A percentile compares a stretch with the other conserved stretches of the same genome.
These are phyloP conservation scores for Begonia loranthoides DNA, from an alignment of 306 rosid species.

Conservation along the genomic window DNA sequence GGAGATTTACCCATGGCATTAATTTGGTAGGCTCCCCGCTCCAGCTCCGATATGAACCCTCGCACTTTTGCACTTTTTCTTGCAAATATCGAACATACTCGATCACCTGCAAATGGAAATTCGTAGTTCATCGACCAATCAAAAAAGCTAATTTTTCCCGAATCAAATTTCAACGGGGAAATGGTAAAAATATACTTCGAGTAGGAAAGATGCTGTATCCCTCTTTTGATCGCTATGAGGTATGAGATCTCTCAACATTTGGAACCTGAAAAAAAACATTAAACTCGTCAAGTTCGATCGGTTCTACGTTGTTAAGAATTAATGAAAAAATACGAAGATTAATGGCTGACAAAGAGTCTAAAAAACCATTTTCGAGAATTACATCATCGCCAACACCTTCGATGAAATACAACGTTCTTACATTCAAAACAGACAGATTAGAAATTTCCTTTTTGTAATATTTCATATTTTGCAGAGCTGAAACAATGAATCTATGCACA, in stretches of 20 bases:
- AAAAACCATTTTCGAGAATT: too few relatives aligned
- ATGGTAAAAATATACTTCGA: constrained; percentile 43
- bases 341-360: too few relatives aligned
- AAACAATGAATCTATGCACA: too few relatives aligned
- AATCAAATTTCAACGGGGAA: neutral
- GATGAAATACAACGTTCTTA: too few relatives aligned
- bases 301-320: neutral
- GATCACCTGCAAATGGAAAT: constrained; percentile 49
- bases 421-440: too few relatives aligned
- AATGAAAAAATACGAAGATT: neutral
- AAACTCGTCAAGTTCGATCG: constrained; percentile 14
- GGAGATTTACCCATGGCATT: constrained; percentile 82
- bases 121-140: neutral
- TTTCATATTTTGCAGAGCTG: too few relatives aligned
- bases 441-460: too few relatives aligned
- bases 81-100: constrained; percentile 89
- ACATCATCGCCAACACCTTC: neutral
- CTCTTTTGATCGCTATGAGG: constrained; percentile 95
- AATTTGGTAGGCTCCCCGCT: constrained; percentile 74
- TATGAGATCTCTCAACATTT: constrained; percentile 94
- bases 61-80: constrained; percentile 73
- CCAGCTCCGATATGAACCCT: constrained; percentile 91
- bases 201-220: constrained; percentile 87
- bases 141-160: constrained; percentile 4
- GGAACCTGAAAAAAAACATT: constrained; percentile 53